These are phyloP conservation scores for Scytalidium sp. DNA, from an alignment of 2,329 filamentous ascomycete genomes.

Conservation along the genomic window DNA sequence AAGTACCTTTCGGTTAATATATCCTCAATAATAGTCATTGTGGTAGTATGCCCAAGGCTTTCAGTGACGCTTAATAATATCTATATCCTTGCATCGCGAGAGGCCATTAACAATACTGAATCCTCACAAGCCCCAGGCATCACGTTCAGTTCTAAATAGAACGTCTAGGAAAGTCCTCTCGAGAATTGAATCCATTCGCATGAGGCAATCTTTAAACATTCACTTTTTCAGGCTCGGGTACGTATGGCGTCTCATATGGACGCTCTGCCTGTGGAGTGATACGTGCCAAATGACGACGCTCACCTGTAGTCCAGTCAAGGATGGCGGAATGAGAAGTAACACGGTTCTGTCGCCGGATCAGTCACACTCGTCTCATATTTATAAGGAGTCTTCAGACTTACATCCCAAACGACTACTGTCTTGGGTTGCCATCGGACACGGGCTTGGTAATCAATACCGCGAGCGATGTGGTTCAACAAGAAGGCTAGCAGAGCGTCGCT, in stretches of 20 bases:
- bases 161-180: neutral
- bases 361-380: slow-evolving; percentile 6
- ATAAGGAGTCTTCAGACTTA: slow-evolving; percentile 25
- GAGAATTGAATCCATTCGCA: neutral
- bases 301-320: slow-evolving; percentile 75
- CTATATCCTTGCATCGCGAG: too few relatives aligned
- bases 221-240: slow-evolving; percentile 1
- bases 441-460: slow-evolving; percentile 66
- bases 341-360: slow-evolving; percentile 49
- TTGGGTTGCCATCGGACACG: slow-evolving; percentile 72
- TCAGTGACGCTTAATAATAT: too few relatives aligned
- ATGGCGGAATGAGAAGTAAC: slow-evolving; percentile 77
- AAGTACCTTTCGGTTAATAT: too few relatives aligned
- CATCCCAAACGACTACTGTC: slow-evolving; percentile 81
- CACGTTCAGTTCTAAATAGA: too few relatives aligned
- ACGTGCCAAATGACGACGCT: slow-evolving; percentile 73
- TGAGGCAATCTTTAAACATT: neutral
- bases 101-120: too few relatives aligned
- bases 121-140: too few relatives aligned
- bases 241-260: slow-evolving; percentile 65
- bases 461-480: slow-evolving; percentile 68
- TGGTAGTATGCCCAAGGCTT: too few relatives aligned
- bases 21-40: too few relatives aligned
- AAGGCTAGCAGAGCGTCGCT: slow-evolving; percentile 69
- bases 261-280: slow-evolving; percentile 80